phyloP scores from a whole-genome alignment of 371 early-diverging fungal genomes.

The Actinomortierella wolfii region DNA sequence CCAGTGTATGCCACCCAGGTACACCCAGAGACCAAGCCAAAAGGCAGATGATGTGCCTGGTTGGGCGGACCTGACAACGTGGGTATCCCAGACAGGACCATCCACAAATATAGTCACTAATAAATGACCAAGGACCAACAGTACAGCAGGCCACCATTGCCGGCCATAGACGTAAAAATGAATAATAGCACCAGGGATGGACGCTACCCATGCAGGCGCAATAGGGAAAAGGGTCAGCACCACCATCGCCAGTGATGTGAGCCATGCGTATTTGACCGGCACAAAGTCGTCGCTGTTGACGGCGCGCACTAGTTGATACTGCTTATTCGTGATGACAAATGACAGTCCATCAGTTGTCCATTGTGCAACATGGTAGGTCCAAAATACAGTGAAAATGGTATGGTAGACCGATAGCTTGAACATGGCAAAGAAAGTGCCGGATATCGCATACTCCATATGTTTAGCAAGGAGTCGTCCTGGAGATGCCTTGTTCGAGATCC shows the following conservation, averaged over 20 bases:
- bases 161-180: conserved; percentile 44
- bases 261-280: conserved; percentile 35
- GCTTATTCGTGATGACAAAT: no score
- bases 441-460: conserved; percentile 32
- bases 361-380: conserved; percentile 9
- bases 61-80: conserved; percentile 34
- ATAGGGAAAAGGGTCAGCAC: conserved; percentile 32
- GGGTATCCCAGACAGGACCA: conserved; percentile 43
- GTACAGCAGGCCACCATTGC: conserved; percentile 20
- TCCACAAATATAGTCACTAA: conserved; percentile 25
- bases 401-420: conserved; percentile 43
- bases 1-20: conserved; percentile 43
- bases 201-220: conserved; percentile 38
- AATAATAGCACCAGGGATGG: conserved; percentile 31
- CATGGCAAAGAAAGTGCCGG: conserved; percentile 42
- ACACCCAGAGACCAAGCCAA: conserved; percentile 44
- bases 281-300: conserved; percentile 16
- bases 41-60: conserved; percentile 40
- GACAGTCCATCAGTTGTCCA: no score
- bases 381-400: conserved; percentile 25
- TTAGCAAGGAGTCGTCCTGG: conserved; percentile 41
- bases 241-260: conserved; percentile 32
- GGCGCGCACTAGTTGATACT: no score
- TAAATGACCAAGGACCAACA: conserved; percentile 27
- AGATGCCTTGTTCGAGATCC: conserved; percentile 10